Conservation (phyloP, 495 filamentous ascomycete genomes). For the Xylaria acuta region DNA sequence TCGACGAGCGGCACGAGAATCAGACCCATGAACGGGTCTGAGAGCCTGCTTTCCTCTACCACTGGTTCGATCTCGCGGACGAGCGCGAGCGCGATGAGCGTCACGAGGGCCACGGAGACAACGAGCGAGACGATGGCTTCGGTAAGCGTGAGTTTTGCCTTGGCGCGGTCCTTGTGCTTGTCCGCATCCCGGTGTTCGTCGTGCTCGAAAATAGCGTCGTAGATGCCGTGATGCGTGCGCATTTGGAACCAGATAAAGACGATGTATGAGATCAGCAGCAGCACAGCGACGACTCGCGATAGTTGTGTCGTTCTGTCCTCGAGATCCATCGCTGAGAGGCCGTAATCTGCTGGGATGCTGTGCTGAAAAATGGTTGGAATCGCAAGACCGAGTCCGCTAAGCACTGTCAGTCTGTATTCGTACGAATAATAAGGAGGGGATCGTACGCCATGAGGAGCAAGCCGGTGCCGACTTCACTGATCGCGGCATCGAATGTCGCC, state of each 20-base stretch:
- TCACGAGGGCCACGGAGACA: slow-evolving; percentile 74
- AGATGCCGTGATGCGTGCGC: slow-evolving; percentile 81
- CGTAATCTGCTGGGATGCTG: slow-evolving; percentile 55
- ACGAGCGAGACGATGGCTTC: slow-evolving; percentile 74
- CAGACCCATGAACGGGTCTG: slow-evolving; percentile 81
- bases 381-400: slow-evolving; percentile 74
- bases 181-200: slow-evolving; percentile 78
- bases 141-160: slow-evolving; percentile 77
- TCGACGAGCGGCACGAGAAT: slow-evolving; percentile 86
- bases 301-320: slow-evolving; percentile 63
- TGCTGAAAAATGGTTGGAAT: slow-evolving; percentile 81
- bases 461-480: slow-evolving; percentile 82
- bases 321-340: slow-evolving; percentile 50
- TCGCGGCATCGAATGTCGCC: slow-evolving; percentile 73
- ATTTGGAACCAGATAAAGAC: slow-evolving; percentile 84
- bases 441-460: slow-evolving; percentile 77
- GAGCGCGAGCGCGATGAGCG: slow-evolving; percentile 80
- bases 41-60: slow-evolving; percentile 66
- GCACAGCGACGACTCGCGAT: slow-evolving; percentile 75
- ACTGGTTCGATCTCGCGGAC: slow-evolving; percentile 81
- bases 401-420: slow-evolving; percentile 22
- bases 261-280: slow-evolving; percentile 79
- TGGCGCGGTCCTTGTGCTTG: slow-evolving; percentile 64
- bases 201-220: slow-evolving; percentile 63
- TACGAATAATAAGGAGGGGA: slow-evolving; percentile 1